These are phyloP conservation scores for Auriscalpium orientale DNA, from an alignment of 768 basidiomycete genomes.

Conservation along the genomic window DNA sequence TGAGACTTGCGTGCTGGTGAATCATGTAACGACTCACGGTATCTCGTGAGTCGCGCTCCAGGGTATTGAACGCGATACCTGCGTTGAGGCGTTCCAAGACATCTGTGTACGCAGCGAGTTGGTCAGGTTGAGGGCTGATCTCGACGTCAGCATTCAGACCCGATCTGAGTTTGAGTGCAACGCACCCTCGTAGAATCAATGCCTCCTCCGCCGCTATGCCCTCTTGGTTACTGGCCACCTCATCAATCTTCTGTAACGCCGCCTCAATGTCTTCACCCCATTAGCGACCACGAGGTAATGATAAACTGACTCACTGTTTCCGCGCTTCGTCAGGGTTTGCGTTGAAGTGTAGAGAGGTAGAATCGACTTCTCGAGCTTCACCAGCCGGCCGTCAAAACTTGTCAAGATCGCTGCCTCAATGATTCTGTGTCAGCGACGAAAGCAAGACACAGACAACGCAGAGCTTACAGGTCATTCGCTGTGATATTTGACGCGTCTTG, in stretches of 20 bases:
- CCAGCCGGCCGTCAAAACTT: constrained; percentile 75
- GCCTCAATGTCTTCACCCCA: constrained; percentile 63
- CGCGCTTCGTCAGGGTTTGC: constrained; percentile 63
- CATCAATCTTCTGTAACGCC: constrained; percentile 70
- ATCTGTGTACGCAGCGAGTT: constrained; percentile 59
- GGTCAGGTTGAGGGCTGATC: constrained; percentile 59
- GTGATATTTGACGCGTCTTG: constrained; percentile 79
- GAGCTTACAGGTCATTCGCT: constrained; percentile 70
- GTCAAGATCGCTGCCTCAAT: constrained; percentile 61
- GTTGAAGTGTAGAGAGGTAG: constrained; percentile 75
- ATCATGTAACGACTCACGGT: constrained; percentile 32
- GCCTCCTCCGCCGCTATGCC: constrained; percentile 74
- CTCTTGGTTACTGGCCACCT: constrained; percentile 67
- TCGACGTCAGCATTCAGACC: not conserved
- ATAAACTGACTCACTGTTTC: constrained; percentile 48
- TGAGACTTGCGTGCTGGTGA: not conserved
- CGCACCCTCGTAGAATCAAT: constrained; percentile 69
- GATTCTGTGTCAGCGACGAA: constrained; percentile 17
- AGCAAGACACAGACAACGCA: constrained; percentile 21
- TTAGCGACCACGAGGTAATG: not conserved
- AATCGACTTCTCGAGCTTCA: constrained; percentile 81
- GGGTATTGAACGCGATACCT: constrained; percentile 66
- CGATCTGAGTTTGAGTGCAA: not conserved
- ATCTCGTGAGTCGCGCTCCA: constrained; percentile 46
- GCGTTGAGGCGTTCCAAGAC: constrained; percentile 73